A percentile compares a stretch with the other conserved stretches of the same genome.
These are phyloP conservation scores for Chlorella sp. DNA, from an alignment of 139 green algal genomes.

Conservation along the genomic window DNA sequence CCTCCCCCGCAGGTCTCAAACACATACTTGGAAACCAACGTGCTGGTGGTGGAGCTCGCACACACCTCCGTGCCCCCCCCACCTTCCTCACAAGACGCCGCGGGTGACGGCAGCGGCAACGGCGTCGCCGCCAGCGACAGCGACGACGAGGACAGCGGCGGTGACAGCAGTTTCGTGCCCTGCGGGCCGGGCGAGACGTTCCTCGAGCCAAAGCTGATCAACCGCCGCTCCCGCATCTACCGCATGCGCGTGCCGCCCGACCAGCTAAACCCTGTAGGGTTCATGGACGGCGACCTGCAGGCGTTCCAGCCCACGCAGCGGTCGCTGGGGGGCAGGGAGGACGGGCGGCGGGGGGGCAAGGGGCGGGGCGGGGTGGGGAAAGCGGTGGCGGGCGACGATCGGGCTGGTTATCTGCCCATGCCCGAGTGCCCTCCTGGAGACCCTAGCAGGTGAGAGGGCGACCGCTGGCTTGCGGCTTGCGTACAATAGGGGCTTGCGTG, in stretches of 20 bases:
- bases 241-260: conserved; percentile 55
- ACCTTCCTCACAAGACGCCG: no score
- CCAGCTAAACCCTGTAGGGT: conserved; percentile 66
- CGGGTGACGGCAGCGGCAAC: no score
- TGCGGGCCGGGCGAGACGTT: no score
- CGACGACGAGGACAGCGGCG: no score
- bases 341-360: conserved; percentile 21
- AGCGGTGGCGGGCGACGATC: conserved; percentile 33
- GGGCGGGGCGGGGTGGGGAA: conserved; percentile 26
- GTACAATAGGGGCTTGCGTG: no score
- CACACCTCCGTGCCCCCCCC: no score
- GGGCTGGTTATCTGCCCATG: conserved; percentile 41
- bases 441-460: conserved; percentile 14
- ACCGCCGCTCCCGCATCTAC: conserved; percentile 38
- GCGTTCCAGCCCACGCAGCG: conserved; percentile 32
- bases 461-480: no score
- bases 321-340: background rate
- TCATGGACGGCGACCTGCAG: conserved; percentile 39
- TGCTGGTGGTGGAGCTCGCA: conserved; percentile 73
- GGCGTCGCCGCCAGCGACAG: no score
- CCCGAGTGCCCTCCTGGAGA: conserved; percentile 12
- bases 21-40: conserved; percentile 66
- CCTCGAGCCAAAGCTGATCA: conserved; percentile 1
- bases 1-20: conserved; percentile 43
- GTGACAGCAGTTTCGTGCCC: no score